A percentile compares a stretch with the other conserved stretches of the same genome.
These are phyloP conservation scores for Penicillium oxalicum DNA, from an alignment of 2,329 filamentous ascomycete species.

Conservation along the genomic window DNA sequence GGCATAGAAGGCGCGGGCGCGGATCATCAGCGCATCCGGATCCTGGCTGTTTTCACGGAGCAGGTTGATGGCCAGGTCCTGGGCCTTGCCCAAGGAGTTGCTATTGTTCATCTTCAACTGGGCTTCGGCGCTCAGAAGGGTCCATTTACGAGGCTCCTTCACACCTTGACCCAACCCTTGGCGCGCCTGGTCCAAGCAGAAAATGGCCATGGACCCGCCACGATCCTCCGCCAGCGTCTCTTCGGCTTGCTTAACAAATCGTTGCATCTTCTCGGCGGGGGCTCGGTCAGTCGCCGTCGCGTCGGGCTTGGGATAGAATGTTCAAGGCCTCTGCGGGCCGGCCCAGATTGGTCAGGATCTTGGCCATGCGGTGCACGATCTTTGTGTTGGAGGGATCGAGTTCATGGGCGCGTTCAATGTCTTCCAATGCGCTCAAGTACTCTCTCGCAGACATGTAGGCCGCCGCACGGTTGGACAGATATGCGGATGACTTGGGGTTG, in stretches of 20 bases:
- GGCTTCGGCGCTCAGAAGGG: conserved; percentile 83
- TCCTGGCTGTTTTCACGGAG: conserved; percentile 83
- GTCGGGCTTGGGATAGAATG: conserved; percentile 71
- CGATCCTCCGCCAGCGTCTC: conserved; percentile 68
- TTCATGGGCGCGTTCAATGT: conserved; percentile 75
- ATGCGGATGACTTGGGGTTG: conserved; percentile 78
- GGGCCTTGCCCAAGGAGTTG: conserved; percentile 84
- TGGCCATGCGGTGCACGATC: conserved; percentile 77
- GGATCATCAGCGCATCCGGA: conserved; percentile 84
- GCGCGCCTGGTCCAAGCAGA: conserved; percentile 86
- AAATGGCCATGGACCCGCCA: conserved; percentile 83
- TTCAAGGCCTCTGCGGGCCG: conserved; percentile 79
- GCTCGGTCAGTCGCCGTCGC: conserved; percentile 80
- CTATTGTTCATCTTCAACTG: conserved; percentile 86
- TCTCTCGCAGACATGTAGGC: conserved; percentile 84
- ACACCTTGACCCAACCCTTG: conserved; percentile 69
- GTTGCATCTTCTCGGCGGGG: conserved; percentile 75
- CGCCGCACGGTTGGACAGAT: conserved; percentile 89
- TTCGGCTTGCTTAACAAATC: conserved; percentile 73
- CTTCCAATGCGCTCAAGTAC: conserved; percentile 74
- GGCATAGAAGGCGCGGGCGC: conserved; percentile 79
- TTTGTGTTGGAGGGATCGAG: conserved; percentile 82
- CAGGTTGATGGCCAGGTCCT: conserved; percentile 84
- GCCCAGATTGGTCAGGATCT: conserved; percentile 83
- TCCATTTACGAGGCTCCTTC: conserved; percentile 84